Evolutionary conservation across 2,329 filamentous ascomycete genomes (phyloP).

Genomic region (Fusarium sp.): DNA sequence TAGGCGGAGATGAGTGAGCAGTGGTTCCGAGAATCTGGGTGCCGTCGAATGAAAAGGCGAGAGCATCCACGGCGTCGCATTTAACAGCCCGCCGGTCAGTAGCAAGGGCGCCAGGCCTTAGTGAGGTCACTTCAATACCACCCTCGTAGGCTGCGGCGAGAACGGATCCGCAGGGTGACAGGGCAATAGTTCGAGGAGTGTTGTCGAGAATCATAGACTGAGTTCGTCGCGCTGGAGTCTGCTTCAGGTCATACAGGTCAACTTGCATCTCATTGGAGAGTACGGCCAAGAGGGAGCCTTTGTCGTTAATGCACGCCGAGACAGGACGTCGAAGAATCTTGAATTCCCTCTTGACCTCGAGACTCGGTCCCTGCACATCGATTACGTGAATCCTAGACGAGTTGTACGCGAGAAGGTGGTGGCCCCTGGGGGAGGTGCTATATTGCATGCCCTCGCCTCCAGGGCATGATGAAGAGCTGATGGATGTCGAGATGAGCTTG

Average conservation of each 20-base stretch:
- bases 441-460: conserved; percentile 91
- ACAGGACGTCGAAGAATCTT: conserved; percentile 84
- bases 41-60: conserved; percentile 84
- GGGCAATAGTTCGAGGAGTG: conserved; percentile 81
- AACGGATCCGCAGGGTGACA: conserved; percentile 87
- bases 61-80: conserved; percentile 81
- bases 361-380: conserved; percentile 72
- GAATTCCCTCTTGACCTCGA: conserved; percentile 81
- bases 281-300: conserved; percentile 83
- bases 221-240: conserved; percentile 77
- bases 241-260: conserved; percentile 83
- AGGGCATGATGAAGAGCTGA: conserved; percentile 86
- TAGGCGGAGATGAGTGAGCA: conserved; percentile 73
- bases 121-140: conserved; percentile 88
- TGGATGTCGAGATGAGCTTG: conserved; percentile 86
- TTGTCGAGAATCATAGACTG: conserved; percentile 85
- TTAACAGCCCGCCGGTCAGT: conserved; percentile 84
- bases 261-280: conserved; percentile 87
- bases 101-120: conserved; percentile 74
- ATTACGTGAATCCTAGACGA: conserved; percentile 88
- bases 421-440: conserved; percentile 81
- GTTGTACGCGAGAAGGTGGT: conserved; percentile 84
- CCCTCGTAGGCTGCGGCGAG: conserved; percentile 89
- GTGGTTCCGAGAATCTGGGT: conserved; percentile 86
- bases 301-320: conserved; percentile 84